phyloP scores from a whole-genome alignment of 768 basidiomycete genomes.

The Pleurotus salmoneostramineus region DNA sequence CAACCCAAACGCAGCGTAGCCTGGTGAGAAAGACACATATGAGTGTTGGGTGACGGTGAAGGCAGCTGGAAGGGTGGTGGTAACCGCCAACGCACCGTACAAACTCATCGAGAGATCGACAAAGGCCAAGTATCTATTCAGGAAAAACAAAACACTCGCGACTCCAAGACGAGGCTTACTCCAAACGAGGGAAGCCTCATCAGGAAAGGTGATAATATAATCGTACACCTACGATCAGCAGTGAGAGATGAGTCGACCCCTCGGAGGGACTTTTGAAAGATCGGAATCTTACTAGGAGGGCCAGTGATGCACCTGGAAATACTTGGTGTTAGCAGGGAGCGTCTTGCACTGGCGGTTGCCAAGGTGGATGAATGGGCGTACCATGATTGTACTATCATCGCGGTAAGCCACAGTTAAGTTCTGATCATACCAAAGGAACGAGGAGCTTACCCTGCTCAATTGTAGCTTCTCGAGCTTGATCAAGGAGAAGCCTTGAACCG shows the following conservation, averaged over 20 bases:
- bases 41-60: background rate
- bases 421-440: background rate
- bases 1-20: background rate
- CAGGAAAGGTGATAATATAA: background rate
- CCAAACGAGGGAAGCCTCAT: slow-evolving; percentile 21
- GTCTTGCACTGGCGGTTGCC: background rate
- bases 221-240: background rate
- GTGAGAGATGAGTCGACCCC: background rate
- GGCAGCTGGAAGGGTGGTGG: background rate
- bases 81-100: background rate
- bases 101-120: background rate
- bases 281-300: background rate
- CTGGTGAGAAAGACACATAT: background rate
- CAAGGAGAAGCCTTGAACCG: background rate
- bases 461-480: background rate
- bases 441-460: background rate
- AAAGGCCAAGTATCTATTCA: slow-evolving; percentile 2
- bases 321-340: background rate
- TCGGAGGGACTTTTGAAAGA: background rate
- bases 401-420: background rate
- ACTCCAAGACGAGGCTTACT: background rate
- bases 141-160: slow-evolving; percentile 5
- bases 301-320: background rate
- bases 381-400: background rate
- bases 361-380: background rate